A percentile compares a stretch with the other conserved stretches of the same genome.
Evolutionary conservation across 1,284 basidiomycete species (phyloP).

Genomic region (Stereum hirsutum): DNA sequence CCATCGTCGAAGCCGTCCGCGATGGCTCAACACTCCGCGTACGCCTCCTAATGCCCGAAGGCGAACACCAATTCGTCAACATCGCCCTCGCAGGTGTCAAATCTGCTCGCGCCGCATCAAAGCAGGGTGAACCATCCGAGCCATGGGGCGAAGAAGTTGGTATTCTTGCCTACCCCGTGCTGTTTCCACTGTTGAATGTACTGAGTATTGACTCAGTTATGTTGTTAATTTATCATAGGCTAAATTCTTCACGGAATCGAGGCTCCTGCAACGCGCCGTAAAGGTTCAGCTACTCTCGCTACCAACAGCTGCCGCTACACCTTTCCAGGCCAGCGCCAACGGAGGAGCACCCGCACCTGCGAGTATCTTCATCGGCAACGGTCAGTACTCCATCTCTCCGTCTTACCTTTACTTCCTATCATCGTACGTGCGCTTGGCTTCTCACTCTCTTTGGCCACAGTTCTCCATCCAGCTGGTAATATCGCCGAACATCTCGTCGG

Average conservation of each 20-base stretch:
- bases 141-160: slow-evolving; percentile 79
- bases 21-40: slow-evolving; percentile 90
- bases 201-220: background rate
- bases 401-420: background rate
- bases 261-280: slow-evolving; percentile 85
- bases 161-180: slow-evolving; percentile 9
- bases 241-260: slow-evolving; percentile 90
- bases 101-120: slow-evolving; percentile 62
- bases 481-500: slow-evolving; percentile 86
- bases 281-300: slow-evolving; percentile 84
- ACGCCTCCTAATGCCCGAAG: slow-evolving; percentile 81
- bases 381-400: slow-evolving; percentile 24
- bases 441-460: slow-evolving; percentile 23
- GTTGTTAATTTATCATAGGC: slow-evolving; percentile 41
- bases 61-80: slow-evolving; percentile 83
- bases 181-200: background rate
- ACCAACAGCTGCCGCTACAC: slow-evolving; percentile 73
- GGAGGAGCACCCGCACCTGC: slow-evolving; percentile 55
- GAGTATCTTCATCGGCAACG: slow-evolving; percentile 85
- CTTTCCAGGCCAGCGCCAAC: slow-evolving; percentile 66
- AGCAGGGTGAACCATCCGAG: slow-evolving; percentile 73
- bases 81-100: slow-evolving; percentile 83
- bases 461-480: slow-evolving; percentile 89
- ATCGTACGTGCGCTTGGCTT: background rate
- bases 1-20: slow-evolving; percentile 88